phyloP scores from a whole-genome alignment of 768 basidiomycete genomes.

The Leucocoprinus sp. region DNA sequence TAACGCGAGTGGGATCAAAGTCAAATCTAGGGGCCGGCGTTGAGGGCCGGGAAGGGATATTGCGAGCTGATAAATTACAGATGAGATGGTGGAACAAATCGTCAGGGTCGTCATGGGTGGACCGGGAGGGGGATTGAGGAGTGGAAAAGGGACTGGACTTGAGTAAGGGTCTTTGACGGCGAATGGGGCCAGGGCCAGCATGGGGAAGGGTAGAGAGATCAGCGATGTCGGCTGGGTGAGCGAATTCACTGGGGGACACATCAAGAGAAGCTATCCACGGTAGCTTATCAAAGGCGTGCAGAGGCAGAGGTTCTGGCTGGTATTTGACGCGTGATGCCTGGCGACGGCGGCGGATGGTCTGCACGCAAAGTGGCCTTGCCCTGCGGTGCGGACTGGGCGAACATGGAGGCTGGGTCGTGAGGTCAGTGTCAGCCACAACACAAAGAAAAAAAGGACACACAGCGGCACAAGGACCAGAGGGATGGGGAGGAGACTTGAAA shows the following conservation, averaged over 20 bases:
- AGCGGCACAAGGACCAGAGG: slow-evolving; percentile 17
- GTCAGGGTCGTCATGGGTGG: slow-evolving; percentile 7
- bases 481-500: slow-evolving; percentile 22
- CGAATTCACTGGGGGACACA: slow-evolving; percentile 26
- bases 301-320: slow-evolving; percentile 21
- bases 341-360: slow-evolving; percentile 23
- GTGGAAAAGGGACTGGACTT: slow-evolving; percentile 39
- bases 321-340: slow-evolving; percentile 19
- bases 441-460: slow-evolving; percentile 9
- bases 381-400: slow-evolving; percentile 26
- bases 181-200: slow-evolving; percentile 44
- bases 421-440: background rate
- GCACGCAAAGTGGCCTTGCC: slow-evolving; percentile 19
- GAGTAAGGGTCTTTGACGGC: slow-evolving; percentile 46
- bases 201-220: slow-evolving; percentile 40
- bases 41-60: slow-evolving; percentile 15
- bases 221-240: slow-evolving; percentile 47
- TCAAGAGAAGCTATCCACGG: slow-evolving; percentile 64
- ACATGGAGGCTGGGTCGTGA: background rate
- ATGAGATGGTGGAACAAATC: slow-evolving; percentile 7
- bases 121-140: background rate
- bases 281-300: slow-evolving; percentile 48
- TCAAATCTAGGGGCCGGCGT: slow-evolving; percentile 23
- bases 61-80: slow-evolving; percentile 8
- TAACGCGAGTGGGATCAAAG: slow-evolving; percentile 40